A percentile compares a stretch with the other conserved stretches of the same genome.
Evolutionary conservation across 2,329 filamentous ascomycete species (phyloP).

Genomic region (Pleurostoma richardsiae): DNA sequence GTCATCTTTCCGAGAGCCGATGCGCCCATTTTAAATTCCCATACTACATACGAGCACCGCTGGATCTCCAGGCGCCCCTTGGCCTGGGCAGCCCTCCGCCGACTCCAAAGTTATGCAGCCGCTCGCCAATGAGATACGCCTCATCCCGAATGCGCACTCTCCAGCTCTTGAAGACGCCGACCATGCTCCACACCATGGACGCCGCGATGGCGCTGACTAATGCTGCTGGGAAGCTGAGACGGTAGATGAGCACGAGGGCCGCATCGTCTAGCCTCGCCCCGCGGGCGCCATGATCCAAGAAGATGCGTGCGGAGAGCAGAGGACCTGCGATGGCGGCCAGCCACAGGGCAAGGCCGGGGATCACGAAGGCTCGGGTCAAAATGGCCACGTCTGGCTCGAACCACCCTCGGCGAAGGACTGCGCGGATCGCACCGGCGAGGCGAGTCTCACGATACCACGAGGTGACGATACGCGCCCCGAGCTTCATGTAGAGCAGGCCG

Average conservation of each 20-base stretch:
- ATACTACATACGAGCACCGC: background rate
- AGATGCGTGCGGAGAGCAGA: conserved; percentile 47
- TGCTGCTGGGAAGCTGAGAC: conserved; percentile 65
- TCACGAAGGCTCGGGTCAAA: conserved; percentile 80
- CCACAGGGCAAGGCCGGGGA: conserved; percentile 66
- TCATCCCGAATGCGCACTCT: conserved; percentile 82
- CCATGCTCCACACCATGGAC: conserved; percentile 43
- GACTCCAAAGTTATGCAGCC: conserved; percentile 79
- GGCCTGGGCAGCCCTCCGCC: background rate
- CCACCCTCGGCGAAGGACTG: conserved; percentile 70
- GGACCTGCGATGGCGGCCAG: conserved; percentile 60
- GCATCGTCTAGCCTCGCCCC: conserved; percentile 13
- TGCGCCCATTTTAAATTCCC: no score
- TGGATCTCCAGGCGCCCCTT: background rate
- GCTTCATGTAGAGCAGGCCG: conserved; percentile 83
- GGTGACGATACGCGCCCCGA: conserved; percentile 65
- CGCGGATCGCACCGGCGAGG: conserved; percentile 67
- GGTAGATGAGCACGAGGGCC: conserved; percentile 36
- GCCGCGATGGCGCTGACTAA: conserved; percentile 42
- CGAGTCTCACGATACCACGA: conserved; percentile 65
- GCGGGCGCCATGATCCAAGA: conserved; percentile 32
- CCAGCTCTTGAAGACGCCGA: conserved; percentile 67
- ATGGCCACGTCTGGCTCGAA: conserved; percentile 72
- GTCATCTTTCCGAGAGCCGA: no score
- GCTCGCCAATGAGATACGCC: conserved; percentile 91